Percentiles rank a stretch among this genome's conserved stretches.
phyloP scores from a whole-genome alignment of 2,329 filamentous ascomycete genomes.

The Polychaeton citri region DNA sequence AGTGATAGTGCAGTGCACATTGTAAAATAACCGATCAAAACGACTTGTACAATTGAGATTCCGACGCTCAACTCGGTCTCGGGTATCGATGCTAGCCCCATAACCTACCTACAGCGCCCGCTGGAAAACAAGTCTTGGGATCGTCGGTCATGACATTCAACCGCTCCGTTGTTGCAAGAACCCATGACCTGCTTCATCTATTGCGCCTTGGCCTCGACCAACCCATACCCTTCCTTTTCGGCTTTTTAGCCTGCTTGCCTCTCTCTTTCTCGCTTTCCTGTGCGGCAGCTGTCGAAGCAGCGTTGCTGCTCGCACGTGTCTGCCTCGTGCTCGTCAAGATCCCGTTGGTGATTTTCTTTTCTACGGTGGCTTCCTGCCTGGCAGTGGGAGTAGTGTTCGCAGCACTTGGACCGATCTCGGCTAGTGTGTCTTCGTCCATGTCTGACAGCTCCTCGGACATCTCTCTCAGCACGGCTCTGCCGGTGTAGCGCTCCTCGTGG shows the following conservation, averaged over 20 bases:
- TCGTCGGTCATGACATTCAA: too few species aligned
- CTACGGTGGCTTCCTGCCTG: not conserved
- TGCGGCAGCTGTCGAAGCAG: not conserved
- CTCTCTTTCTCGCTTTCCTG: not conserved
- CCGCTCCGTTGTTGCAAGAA: too few species aligned
- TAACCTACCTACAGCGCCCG: not conserved
- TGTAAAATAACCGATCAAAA: not conserved
- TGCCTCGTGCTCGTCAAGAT: not conserved
- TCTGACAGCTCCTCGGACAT: conserved; percentile 75
- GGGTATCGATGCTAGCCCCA: not conserved
- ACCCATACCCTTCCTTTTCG: not conserved
- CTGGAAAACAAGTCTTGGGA: too few species aligned
- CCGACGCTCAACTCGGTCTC: not conserved
- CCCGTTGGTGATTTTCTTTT: not conserved
- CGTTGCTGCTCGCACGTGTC: not conserved
- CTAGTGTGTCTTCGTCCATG: conserved; percentile 79
- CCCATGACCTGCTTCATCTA: not conserved
- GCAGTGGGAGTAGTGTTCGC: not conserved
- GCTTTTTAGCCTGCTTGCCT: not conserved
- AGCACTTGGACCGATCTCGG: conserved; percentile 31
- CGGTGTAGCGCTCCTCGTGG: conserved; percentile 60
- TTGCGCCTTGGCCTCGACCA: not conserved
- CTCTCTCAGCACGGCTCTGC: conserved; percentile 54
- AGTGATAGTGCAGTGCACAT: too few species aligned
- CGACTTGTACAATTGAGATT: not conserved